phyloP scores from a whole-genome alignment of 768 basidiomycete genomes.

The Panaeolus papilionaceus region DNA sequence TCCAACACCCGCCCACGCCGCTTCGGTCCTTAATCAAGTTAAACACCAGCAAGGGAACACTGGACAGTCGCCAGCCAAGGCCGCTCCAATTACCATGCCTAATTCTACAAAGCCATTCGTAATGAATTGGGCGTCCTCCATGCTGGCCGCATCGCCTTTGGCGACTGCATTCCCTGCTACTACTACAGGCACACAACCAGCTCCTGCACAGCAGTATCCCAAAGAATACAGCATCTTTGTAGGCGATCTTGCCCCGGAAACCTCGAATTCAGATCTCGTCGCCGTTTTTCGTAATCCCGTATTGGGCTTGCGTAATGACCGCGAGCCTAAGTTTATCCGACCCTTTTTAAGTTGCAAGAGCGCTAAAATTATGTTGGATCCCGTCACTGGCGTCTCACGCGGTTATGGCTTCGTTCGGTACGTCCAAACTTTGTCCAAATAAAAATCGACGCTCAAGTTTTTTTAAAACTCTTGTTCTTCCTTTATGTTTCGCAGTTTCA shows the following conservation, averaged over 20 bases:
- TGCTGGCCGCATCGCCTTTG: conserved; percentile 39
- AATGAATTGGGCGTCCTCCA: conserved; percentile 73
- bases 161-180: conserved; percentile 38
- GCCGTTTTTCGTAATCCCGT: conserved; percentile 92
- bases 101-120: conserved; percentile 85
- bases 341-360: conserved; percentile 94
- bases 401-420: conserved; percentile 95
- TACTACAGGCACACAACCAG: conserved; percentile 30
- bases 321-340: conserved; percentile 87
- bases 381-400: conserved; percentile 85
- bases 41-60: conserved; percentile 35
- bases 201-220: conserved; percentile 58
- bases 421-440: conserved; percentile 26
- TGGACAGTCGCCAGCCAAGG: conserved; percentile 39
- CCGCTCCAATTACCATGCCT: conserved; percentile 70
- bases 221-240: conserved; percentile 96
- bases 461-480: too few relatives aligned
- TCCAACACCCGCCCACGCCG: conserved; percentile 70
- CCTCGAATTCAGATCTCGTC: conserved; percentile 94
- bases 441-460: neutral
- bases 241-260: conserved; percentile 91
- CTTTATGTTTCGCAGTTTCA: conserved; percentile 59
- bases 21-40: conserved; percentile 74
- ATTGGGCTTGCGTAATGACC: conserved; percentile 81
- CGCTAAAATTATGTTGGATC: conserved; percentile 95